Base-by-base conservation (phyloP, 108 stramenopile genomes). In the Epipyxis sp. region DNA sequence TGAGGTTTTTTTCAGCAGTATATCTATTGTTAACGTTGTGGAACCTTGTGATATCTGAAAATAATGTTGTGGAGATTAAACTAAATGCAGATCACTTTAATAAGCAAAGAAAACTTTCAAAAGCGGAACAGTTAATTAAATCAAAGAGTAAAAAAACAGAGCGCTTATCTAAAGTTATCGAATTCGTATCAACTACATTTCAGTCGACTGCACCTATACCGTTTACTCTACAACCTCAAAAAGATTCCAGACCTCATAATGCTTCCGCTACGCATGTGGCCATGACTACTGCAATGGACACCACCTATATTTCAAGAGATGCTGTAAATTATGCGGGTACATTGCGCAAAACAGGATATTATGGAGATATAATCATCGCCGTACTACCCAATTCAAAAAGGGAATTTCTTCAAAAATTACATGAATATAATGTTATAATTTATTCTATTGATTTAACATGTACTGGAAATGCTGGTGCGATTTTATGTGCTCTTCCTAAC, bases 291-390 rank as follows among this genome's bases (percentile, higher is more conserved):
- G 54, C 54, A 20, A 16, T 57, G 20, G 25, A 25, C 54, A 20
- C 54, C 54, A 57, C 54, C 20, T 57, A 57, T 25, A 57, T 25
- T 20, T 16, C 54, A 57, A 16, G 65, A 68, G 65, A 68, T 40
- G 65, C 40, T 13, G 16, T 20, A 41, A 13, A 40, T 20, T 68
- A 37, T 68, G 39, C 40, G 35, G 65, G 65, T 20, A 68, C 65
- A 16, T 20, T 37, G 35, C 13, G 65, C 16, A 13, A 25, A 13
- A 41, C 65, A 20, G 65, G 65, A 20, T 68, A 37, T 25, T 20
- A 68, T 16, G 65, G 40, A 16, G 65, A 68, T 25, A 68, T 68
- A 16, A 37, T 68, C 29, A 37, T 68, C 40, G 65, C 65, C 65
- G 20, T 68, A 20, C 41, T 40, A 37, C 20, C 13, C 41, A 41